A percentile compares a stretch with the other conserved stretches of the same genome.
Evolutionary conservation across 352 stramenopile species (phyloP).

Genomic region (Pythium myriotylum): DNA sequence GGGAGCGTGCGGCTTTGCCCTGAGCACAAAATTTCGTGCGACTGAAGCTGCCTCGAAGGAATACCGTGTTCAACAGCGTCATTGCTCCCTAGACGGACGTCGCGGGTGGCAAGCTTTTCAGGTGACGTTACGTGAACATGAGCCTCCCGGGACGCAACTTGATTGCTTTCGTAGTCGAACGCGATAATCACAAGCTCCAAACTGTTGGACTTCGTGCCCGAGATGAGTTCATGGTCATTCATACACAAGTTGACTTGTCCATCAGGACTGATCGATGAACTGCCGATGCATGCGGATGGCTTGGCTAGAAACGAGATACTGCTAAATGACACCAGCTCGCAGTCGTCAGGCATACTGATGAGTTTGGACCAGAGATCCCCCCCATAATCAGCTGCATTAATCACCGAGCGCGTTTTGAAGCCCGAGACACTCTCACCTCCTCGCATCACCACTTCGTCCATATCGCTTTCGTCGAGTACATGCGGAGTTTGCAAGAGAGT

Average conservation of each 20-base stretch:
- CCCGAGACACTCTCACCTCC: constrained; percentile 42
- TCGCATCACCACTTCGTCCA: constrained; percentile 48
- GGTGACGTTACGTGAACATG: not conserved
- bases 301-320: constrained; percentile 1
- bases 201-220: not conserved
- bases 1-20: constrained; percentile 3
- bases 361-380: too few relatives aligned
- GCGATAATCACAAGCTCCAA: constrained; percentile 15
- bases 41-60: constrained; percentile 16
- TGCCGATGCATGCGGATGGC: not conserved
- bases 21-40: constrained; percentile 4
- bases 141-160: constrained; percentile 7
- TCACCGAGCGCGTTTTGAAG: too few relatives aligned
- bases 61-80: constrained; percentile 7
- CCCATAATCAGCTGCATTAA: too few relatives aligned
- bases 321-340: too few relatives aligned
- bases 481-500: constrained; percentile 57
- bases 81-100: constrained; percentile 7
- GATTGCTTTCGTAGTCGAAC: not conserved
- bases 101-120: not conserved
- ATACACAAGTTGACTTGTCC: not conserved
- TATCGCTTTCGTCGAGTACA: constrained; percentile 44
- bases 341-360: too few relatives aligned
- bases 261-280: not conserved
- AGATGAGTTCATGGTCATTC: not conserved